A percentile compares a stretch with the other conserved stretches of the same genome.
These are phyloP conservation scores for Vishniacozyma victoriae DNA, from an alignment of 768 basidiomycete species.

Conservation along the genomic window DNA sequence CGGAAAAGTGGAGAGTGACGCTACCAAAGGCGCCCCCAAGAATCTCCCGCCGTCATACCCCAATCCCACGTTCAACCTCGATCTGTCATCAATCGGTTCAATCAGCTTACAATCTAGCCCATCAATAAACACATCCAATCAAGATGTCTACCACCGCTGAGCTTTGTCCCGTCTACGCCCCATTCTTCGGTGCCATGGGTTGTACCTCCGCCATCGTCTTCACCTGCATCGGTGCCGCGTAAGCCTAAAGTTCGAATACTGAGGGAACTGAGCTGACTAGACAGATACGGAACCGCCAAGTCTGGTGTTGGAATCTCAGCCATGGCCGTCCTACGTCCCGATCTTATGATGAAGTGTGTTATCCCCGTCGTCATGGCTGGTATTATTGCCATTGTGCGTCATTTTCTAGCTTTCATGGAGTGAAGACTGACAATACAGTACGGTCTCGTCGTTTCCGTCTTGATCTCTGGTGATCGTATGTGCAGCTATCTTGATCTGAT, in stretches of 20 bases:
- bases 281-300: slow-evolving; percentile 96
- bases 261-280: background rate
- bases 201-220: slow-evolving; percentile 96
- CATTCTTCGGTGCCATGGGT: slow-evolving; percentile 97
- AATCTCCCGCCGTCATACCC: background rate
- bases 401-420: background rate
- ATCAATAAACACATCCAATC: background rate
- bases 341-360: slow-evolving; percentile 94
- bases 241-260: slow-evolving; percentile 10
- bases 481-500: slow-evolving; percentile 24
- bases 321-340: slow-evolving; percentile 94
- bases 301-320: slow-evolving; percentile 71
- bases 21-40: background rate
- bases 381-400: slow-evolving; percentile 88
- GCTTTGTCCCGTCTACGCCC: slow-evolving; percentile 70
- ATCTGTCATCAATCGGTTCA: background rate
- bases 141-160: slow-evolving; percentile 44
- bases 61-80: background rate
- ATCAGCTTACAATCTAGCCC: background rate
- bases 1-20: background rate
- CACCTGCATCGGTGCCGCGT: slow-evolving; percentile 63
- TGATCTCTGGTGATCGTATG: slow-evolving; percentile 82
- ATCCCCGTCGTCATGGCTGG: slow-evolving; percentile 99
- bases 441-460: slow-evolving; percentile 96
- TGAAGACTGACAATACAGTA: slow-evolving; percentile 52